Percentiles rank a stretch among this genome's conserved stretches.
These are phyloP conservation scores for Ascochyta rabiei DNA, from an alignment of 2,329 filamentous ascomycete species.

Conservation along the genomic window DNA sequence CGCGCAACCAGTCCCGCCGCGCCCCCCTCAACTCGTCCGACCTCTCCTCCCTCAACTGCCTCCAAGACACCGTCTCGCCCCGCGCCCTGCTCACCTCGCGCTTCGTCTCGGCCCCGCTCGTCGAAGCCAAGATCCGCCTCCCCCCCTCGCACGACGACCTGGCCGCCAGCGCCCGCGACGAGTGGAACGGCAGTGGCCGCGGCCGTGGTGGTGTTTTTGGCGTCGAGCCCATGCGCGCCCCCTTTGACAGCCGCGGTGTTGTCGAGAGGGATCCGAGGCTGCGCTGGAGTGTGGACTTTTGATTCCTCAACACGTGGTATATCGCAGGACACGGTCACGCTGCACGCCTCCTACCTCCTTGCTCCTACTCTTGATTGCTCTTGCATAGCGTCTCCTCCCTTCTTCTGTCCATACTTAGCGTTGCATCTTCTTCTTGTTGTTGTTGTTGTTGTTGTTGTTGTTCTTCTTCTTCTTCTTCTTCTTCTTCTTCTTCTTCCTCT, in stretches of 20 bases:
- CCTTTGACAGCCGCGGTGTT: conserved; percentile 44
- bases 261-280: conserved; percentile 46
- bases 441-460: too few species aligned
- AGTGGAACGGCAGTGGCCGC: conserved; percentile 28
- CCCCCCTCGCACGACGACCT: conserved; percentile 42
- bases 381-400: not conserved
- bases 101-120: conserved; percentile 46
- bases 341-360: too few species aligned
- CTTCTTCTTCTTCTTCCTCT: too few species aligned
- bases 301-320: too few species aligned
- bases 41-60: conserved; percentile 45
- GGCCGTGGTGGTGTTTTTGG: too few species aligned
- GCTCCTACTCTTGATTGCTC: not conserved
- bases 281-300: conserved; percentile 54
- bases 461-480: too few species aligned
- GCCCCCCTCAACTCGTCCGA: conserved; percentile 44
- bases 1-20: conserved; percentile 30
- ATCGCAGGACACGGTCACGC: too few species aligned
- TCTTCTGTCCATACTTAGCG: not conserved
- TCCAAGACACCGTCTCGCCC: conserved; percentile 49
- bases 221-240: conserved; percentile 25
- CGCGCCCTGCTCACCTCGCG: conserved; percentile 41
- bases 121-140: conserved; percentile 47
- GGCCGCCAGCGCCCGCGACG: conserved; percentile 15
- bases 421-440: not conserved